Percentiles rank a stretch among this genome's conserved stretches.
phyloP scores from a whole-genome alignment of 2,329 filamentous ascomycete species.

The Fusarium irregulare region DNA sequence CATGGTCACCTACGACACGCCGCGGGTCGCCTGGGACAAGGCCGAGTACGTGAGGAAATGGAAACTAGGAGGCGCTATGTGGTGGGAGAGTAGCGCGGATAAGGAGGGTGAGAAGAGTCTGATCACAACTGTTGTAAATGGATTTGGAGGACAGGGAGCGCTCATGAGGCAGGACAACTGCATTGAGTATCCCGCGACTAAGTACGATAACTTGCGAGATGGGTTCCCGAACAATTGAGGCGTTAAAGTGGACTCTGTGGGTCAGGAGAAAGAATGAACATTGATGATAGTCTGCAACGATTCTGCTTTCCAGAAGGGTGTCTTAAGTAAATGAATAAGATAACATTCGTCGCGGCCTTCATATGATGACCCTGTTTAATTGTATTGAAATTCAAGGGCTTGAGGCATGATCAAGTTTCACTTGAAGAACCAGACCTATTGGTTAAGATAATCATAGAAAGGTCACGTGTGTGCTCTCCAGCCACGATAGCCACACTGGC shows the following conservation, averaged over 20 bases:
- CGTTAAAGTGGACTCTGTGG: constrained; percentile 10
- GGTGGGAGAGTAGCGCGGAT: constrained; percentile 93
- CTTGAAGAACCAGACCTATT: neutral
- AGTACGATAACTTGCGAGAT: constrained; percentile 76
- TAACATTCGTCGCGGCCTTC: neutral
- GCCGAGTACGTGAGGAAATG: constrained; percentile 74
- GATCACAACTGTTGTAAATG: constrained; percentile 72
- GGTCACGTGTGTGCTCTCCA: constrained; percentile 32
- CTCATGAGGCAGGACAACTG: constrained; percentile 69
- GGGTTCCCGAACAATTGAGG: constrained; percentile 63
- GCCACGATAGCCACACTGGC: constrained; percentile 36
- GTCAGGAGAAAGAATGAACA: neutral
- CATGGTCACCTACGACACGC: constrained; percentile 84
- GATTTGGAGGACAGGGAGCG: constrained; percentile 63
- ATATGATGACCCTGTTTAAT: neutral
- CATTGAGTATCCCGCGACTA: constrained; percentile 71
- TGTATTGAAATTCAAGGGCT: neutral
- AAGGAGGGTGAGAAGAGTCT: constrained; percentile 73
- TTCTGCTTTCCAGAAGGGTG: neutral
- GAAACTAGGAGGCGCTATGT: constrained; percentile 90
- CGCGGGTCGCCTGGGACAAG: constrained; percentile 74
- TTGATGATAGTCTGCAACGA: neutral
- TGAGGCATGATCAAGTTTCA: neutral
- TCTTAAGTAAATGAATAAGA: constrained; percentile 1
- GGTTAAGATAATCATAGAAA: neutral